Base-by-base conservation (phyloP, 1,284 basidiomycete genomes). In the Schizophyllum commune region DNA sequence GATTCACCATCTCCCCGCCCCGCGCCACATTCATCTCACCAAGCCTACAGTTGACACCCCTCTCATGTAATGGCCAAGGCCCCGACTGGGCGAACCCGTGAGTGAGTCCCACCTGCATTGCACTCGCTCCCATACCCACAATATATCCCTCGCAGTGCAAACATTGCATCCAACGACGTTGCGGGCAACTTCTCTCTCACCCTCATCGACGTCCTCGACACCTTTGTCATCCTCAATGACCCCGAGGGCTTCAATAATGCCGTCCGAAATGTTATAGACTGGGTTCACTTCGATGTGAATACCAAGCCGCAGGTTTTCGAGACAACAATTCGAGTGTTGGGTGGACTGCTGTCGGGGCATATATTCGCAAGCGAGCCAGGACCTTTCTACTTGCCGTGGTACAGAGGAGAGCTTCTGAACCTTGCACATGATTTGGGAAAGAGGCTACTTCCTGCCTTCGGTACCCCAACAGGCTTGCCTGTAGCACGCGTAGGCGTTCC, bases 231-330 rank as follows among this genome's bases (percentile, higher is more conserved):
- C 21, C 79, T 95, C 22, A 82, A 84, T 65, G 90, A 95, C 70
- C 79, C 77, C 21, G 69, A 75, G 59, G 89, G 86, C 4, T 95
- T 95, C 69, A 87, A 92, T 67, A 77, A 75, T 27, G 91, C 89
- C 6, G 88, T 94, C 59, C 82, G 80, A 61, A 83, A 90, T 65
- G 81, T 89, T 59, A 89, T 94, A 61, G 72, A 86, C 60, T 85
- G 82, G 78, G 91, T 95, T 55, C 87, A 85, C 1, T 95, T 94
- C 69, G 87, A 95, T 68, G 89, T 94, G 63, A 88, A 95, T 72
- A 92, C 92, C 33, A 91, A 86, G 74, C 92, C 92, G 47, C 95
- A 98, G 79, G 87, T 94, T 3, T 95, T 95, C 69, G 92, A 95
- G 75, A 91, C 90, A 17, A 96, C 91, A 1, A 96, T 96, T 63